These are phyloP conservation scores for Brassica incana DNA, from an alignment of 345 rosid species.

Conservation along the genomic window DNA sequence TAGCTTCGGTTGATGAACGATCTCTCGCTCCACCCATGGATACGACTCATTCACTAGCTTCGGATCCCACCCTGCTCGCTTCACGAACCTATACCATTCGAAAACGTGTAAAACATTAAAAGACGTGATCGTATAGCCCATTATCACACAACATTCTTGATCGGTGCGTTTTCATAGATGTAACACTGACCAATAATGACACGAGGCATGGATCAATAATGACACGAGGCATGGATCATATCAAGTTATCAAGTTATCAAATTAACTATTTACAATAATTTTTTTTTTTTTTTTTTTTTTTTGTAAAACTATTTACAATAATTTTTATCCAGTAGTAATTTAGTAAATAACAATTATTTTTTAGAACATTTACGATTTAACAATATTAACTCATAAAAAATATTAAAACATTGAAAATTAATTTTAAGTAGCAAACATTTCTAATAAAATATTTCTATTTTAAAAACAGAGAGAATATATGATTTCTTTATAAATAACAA, in stretches of 20 bases:
- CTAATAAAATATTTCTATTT: too few relatives aligned
- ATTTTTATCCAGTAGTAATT: too few relatives aligned
- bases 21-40: constrained; percentile 82
- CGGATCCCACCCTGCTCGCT: constrained; percentile 76
- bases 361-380: too few relatives aligned
- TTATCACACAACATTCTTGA: constrained; percentile 34
- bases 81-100: constrained; percentile 56
- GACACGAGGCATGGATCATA: constrained; percentile 7
- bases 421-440: background rate
- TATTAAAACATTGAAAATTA: background rate
- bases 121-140: background rate
- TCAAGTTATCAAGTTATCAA: background rate
- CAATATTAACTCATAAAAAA: background rate
- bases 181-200: background rate
- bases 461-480: too few relatives aligned
- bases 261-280: background rate
- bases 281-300: too few relatives aligned
- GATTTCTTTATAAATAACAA: constrained; percentile 1
- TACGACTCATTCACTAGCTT: constrained; percentile 81
- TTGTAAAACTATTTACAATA: background rate
- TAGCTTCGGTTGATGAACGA: constrained; percentile 68
- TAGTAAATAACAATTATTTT: too few relatives aligned
- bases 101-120: background rate
- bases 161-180: constrained; percentile 29
- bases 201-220: background rate